Evolutionary conservation across 2,329 filamentous ascomycete species (phyloP), one percentile per base, ranked within the genome.

Genomic region (Verticillium albo-atrum): DNA sequence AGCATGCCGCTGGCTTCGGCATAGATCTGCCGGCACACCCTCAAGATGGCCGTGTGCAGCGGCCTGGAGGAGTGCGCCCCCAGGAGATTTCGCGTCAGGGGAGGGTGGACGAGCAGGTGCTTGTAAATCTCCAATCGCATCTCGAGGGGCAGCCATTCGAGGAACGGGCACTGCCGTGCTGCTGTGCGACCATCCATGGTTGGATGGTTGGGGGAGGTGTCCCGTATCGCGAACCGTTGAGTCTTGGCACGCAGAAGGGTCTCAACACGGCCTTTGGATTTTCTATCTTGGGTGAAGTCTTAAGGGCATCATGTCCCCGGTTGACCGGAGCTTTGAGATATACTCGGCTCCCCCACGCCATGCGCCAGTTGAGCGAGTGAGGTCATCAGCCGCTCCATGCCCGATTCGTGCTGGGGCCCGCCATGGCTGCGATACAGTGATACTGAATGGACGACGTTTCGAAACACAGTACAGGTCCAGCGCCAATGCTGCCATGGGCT

Each of bases 101-200:
- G 63, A 32, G 71, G 73, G 5, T 76, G 68, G 62, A 68, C 61
- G 59, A 81, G 75, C 56, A 81, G 77, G 62, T 75, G 67, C 25
- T 67, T 60, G 70, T 80, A 80, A 62, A 81, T 77, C 58, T 80
- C 72, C 59, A 79, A 73, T 42, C 79, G 78, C 64, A 81, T 71
- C 65, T 81, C 79, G 54, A 75, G 64, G 34, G 78, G 77, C 26
- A 81, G 72, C 26, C 17, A 25, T 57, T 70, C 69, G 42, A 81
- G 71, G 62, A 81, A 68, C 5, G 61, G 42, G 37, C 37, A 60
- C 4, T 25, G 52, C 30, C 28, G 34, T 17, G 10, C 52, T 32
- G 52, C 15, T 34, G n/a, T 32, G n/a, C 27, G 7, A 32, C n/a
- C 27, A 14, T 27, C 27, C 52, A 54, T 54, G 26, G 30, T 23